A percentile compares a stretch with the other conserved stretches of the same genome.
Evolutionary conservation across 176 grass and related monocot genomes (phyloP).

Genomic region (Aegilops tauschii): DNA sequence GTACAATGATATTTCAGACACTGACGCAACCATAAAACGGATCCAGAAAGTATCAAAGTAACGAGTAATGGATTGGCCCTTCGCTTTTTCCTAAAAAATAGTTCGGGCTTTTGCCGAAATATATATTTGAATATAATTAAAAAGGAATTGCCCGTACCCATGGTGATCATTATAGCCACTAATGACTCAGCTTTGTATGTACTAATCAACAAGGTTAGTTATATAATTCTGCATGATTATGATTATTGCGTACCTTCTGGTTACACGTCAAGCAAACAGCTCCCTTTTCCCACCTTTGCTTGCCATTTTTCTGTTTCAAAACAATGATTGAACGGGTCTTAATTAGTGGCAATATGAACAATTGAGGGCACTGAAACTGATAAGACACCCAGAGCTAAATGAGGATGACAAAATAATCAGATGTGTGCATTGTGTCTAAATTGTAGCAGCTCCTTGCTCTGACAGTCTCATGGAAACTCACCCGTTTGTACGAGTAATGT

Average conservation of each 20-base stretch:
- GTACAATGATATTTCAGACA: constrained; percentile 39
- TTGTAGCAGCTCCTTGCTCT: constrained; percentile 11
- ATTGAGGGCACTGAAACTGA: neutral
- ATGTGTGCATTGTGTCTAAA: constrained; percentile 20
- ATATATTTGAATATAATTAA: constrained; percentile 26
- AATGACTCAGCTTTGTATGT: constrained; percentile 37
- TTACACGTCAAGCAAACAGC: constrained; percentile 26
- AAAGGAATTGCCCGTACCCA: constrained; percentile 36
- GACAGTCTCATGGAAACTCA: constrained; percentile 2
- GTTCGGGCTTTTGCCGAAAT: constrained; percentile 18
- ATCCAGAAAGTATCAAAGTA: constrained; percentile 30
- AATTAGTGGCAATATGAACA: neutral
- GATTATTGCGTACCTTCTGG: constrained; percentile 33
- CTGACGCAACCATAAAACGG: constrained; percentile 22
- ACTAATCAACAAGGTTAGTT: constrained; percentile 28
- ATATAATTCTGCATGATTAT: constrained; percentile 31
- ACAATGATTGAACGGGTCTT: constrained; percentile 20
- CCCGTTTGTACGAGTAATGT: neutral
- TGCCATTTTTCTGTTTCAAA: constrained; percentile 24
- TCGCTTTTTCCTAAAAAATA: constrained; percentile 26
- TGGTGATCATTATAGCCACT: constrained; percentile 36
- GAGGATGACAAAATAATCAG: constrained; percentile 17
- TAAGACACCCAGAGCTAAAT: neutral
- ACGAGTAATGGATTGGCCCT: neutral
- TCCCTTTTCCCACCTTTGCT: constrained; percentile 22